phyloP scores from a whole-genome alignment of 2,329 filamentous ascomycete genomes.

The Xylaria arbuscula region DNA sequence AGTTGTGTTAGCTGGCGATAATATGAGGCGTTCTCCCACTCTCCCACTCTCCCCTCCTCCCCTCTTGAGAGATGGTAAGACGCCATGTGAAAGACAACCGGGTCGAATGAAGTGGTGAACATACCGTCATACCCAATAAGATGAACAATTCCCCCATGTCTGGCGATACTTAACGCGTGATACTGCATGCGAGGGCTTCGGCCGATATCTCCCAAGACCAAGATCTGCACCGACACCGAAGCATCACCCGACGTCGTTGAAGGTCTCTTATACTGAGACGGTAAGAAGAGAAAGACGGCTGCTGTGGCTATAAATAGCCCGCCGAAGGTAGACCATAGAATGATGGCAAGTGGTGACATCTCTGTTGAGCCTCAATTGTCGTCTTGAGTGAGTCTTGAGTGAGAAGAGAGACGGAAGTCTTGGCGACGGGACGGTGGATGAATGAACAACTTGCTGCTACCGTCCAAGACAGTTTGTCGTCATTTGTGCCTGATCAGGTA shows the following conservation, averaged over 20 bases:
- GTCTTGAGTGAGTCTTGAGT: background rate
- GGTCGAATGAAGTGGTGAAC: conserved; percentile 18
- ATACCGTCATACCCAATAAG: conserved; percentile 88
- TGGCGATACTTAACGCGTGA: conserved; percentile 91
- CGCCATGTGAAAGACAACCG: background rate
- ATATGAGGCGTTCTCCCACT: background rate
- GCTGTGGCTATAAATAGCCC: conserved; percentile 49
- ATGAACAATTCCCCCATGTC: conserved; percentile 81
- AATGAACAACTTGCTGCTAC: background rate
- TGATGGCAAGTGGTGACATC: conserved; percentile 46
- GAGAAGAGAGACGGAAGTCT: background rate
- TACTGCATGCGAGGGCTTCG: conserved; percentile 98
- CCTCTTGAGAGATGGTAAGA: background rate
- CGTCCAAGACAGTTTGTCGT: background rate
- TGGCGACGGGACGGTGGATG: background rate
- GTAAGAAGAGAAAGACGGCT: conserved; percentile 49
- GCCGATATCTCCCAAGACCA: conserved; percentile 95
- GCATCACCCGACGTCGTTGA: conserved; percentile 45
- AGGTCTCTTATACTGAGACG: conserved; percentile 53
- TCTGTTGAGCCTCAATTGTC: background rate
- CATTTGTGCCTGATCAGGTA: background rate
- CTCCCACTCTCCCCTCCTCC: background rate
- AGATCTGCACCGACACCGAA: conserved; percentile 72
- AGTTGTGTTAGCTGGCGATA: conserved; percentile 27
- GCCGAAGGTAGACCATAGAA: conserved; percentile 42